phyloP scores from a whole-genome alignment of 257 asterid species.

The Solanum pinnatisectum region DNA sequence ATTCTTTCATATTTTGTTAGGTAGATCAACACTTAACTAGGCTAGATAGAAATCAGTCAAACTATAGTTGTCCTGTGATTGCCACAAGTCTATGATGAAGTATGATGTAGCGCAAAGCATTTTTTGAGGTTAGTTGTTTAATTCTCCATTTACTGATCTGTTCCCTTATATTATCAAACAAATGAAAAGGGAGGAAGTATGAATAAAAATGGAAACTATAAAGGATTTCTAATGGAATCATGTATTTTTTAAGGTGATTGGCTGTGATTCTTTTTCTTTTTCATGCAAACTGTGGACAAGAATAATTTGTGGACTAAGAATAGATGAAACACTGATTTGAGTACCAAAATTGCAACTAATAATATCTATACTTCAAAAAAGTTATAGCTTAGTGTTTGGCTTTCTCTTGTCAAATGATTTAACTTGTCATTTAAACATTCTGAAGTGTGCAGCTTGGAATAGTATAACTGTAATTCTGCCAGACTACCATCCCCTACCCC shows the following conservation, averaged over 20 bases:
- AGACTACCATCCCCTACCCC: not conserved
- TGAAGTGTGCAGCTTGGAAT: not conserved
- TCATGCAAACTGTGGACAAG: too few relatives aligned
- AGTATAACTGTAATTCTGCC: not conserved
- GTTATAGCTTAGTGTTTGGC: too few relatives aligned
- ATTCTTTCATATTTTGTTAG: not conserved
- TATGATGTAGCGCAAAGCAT: constrained; percentile 33
- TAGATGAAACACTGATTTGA: too few relatives aligned
- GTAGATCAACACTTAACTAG: not conserved
- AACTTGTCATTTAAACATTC: not conserved
- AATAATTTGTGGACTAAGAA: too few relatives aligned
- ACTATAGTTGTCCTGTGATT: constrained; percentile 41
- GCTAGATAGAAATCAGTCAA: not conserved
- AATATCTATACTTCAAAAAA: not conserved
- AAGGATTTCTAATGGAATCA: too few relatives aligned
- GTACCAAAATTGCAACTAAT: too few relatives aligned
- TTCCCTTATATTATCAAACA: not conserved
- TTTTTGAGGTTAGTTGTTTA: constrained; percentile 38
- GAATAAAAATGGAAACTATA: too few relatives aligned
- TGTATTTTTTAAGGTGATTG: too few relatives aligned
- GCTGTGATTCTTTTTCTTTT: too few relatives aligned
- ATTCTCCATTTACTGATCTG: not conserved
- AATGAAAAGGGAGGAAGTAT: not conserved
- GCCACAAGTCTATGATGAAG: constrained; percentile 38
- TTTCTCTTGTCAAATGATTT: too few relatives aligned